A percentile compares a stretch with the other conserved stretches of the same genome.
These are phyloP conservation scores for Blastomyces parvus DNA, from an alignment of 2,329 filamentous ascomycete species.

Conservation along the genomic window DNA sequence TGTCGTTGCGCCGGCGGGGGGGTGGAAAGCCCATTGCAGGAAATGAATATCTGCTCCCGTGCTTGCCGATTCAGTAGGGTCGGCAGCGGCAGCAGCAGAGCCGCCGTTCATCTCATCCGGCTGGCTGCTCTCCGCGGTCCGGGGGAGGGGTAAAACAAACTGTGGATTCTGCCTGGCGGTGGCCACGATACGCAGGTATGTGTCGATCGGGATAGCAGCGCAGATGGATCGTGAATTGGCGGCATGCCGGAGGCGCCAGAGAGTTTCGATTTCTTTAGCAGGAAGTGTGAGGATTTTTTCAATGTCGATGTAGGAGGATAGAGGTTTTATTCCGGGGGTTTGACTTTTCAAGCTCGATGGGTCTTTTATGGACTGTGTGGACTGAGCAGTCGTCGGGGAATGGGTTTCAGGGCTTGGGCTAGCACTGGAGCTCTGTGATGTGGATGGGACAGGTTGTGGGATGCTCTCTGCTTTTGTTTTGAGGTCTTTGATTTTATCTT, in stretches of 20 bases:
- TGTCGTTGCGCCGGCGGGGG: constrained; percentile 40
- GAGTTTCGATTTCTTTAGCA: constrained; percentile 67
- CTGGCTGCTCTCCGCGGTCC: constrained; percentile 23
- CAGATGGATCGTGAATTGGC: constrained; percentile 65
- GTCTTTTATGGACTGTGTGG: constrained; percentile 9
- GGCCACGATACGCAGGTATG: constrained; percentile 62
- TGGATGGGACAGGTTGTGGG: constrained; percentile 16
- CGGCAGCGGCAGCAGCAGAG: constrained; percentile 17
- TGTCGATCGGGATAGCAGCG: constrained; percentile 63
- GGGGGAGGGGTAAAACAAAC: constrained; percentile 78
- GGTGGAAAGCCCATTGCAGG: constrained; percentile 89
- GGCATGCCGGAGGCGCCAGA: constrained; percentile 87
- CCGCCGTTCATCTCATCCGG: constrained; percentile 20
- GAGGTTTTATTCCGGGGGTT: constrained; percentile 49
- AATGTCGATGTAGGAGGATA: constrained; percentile 65
- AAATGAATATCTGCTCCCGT: constrained; percentile 78
- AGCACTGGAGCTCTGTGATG: constrained; percentile 5
- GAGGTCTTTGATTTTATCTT: constrained; percentile 67
- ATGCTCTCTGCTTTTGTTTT: constrained; percentile 44
- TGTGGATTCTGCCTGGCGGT: constrained; percentile 68
- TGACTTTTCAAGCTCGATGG: constrained; percentile 28
- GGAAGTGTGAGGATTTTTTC: constrained; percentile 65
- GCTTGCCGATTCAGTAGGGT: constrained; percentile 18
- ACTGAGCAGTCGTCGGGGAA: constrained; percentile 29
- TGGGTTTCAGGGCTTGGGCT: constrained; percentile 18